Evolutionary conservation across 106 monocot genomes (phyloP).

Genomic region (Acorus calamus): DNA sequence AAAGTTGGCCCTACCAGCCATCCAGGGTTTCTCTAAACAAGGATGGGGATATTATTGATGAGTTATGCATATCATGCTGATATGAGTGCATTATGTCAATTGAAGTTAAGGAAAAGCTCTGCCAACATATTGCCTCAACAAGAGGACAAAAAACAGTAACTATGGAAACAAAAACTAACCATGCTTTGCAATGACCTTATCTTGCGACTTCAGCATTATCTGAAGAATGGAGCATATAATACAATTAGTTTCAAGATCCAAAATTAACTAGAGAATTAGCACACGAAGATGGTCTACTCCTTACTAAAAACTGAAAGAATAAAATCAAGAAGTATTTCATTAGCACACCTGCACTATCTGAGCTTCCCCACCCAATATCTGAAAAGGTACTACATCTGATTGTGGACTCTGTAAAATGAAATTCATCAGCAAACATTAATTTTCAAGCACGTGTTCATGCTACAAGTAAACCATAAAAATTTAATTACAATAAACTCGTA

Average conservation of each 20-base stretch:
- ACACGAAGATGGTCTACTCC: too few relatives aligned
- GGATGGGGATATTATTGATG: too few relatives aligned
- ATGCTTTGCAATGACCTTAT: constrained; percentile 79
- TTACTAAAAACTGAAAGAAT: background rate
- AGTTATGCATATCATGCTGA: too few relatives aligned
- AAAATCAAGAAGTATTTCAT: too few relatives aligned
- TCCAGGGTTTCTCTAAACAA: too few relatives aligned
- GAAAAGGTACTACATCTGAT: constrained; percentile 65
- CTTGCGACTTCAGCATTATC: constrained; percentile 94
- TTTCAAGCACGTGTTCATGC: too few relatives aligned
- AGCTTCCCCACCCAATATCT: constrained; percentile 89
- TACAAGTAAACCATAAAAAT: background rate
- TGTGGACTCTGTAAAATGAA: constrained; percentile 47
- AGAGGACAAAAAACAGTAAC: background rate
- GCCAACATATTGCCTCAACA: background rate
- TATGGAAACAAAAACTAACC: constrained; percentile 32
- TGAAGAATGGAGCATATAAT: constrained; percentile 6
- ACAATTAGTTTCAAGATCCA: too few relatives aligned
- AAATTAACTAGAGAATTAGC: too few relatives aligned
- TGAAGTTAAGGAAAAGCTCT: background rate
- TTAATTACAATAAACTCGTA: background rate
- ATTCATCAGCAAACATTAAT: background rate
- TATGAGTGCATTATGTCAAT: too few relatives aligned
- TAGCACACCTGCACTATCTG: constrained; percentile 77
- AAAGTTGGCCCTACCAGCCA: too few relatives aligned